Evolutionary conservation across 2,329 filamentous ascomycete genomes (phyloP).

Genomic region (Phyllosticta citribraziliensis): DNA sequence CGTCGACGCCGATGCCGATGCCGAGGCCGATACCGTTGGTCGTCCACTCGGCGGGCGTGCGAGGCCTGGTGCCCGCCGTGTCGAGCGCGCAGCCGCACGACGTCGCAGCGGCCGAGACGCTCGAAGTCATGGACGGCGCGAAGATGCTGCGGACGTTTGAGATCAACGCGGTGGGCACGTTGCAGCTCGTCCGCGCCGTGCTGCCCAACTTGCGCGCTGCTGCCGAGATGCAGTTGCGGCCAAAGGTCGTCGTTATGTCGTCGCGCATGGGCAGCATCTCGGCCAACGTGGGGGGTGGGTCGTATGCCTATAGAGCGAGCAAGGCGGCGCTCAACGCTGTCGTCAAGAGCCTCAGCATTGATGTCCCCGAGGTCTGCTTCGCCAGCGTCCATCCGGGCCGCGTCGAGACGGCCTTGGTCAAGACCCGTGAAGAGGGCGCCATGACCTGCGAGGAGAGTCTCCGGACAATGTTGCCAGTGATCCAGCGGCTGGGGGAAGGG

Average conservation of each 20-base stretch:
- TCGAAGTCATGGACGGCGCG: constrained; percentile 28
- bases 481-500: constrained; percentile 22
- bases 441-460: constrained; percentile 34
- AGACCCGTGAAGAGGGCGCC: constrained; percentile 36
- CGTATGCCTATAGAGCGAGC: constrained; percentile 38
- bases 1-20: neutral
- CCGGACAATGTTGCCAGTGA: constrained; percentile 26
- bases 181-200: constrained; percentile 29
- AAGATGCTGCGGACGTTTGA: constrained; percentile 32
- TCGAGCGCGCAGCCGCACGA: constrained; percentile 19
- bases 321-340: constrained; percentile 40
- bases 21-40: constrained; percentile 26
- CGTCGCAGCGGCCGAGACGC: constrained; percentile 32
- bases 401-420: constrained; percentile 36
- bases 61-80: constrained; percentile 32
- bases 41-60: constrained; percentile 36
- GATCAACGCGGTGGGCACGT: constrained; percentile 35
- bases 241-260: constrained; percentile 34
- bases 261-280: constrained; percentile 36
- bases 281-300: constrained; percentile 31
- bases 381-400: constrained; percentile 36
- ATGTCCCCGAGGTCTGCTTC: constrained; percentile 34
- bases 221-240: neutral
- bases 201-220: constrained; percentile 22
- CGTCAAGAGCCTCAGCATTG: constrained; percentile 33